phyloP scores from a whole-genome alignment of 768 basidiomycete species.

The Rubroboletus satanas region DNA sequence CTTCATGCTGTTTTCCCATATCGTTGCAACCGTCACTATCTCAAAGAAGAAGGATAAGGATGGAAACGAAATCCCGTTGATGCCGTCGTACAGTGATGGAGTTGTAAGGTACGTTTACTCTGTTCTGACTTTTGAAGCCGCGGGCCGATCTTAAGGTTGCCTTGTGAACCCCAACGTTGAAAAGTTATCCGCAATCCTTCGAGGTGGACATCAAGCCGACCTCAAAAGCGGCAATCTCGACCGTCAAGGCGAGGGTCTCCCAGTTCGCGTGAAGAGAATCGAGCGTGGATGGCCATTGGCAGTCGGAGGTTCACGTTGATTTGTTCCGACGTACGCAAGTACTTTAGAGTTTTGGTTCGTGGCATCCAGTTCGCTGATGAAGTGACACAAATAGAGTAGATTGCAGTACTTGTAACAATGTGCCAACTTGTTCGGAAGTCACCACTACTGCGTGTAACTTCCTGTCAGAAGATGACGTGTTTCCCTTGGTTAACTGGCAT shows the following conservation, averaged over 20 bases:
- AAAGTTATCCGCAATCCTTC: conserved; percentile 10
- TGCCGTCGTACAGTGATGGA: conserved; percentile 1
- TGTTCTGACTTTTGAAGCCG: background rate
- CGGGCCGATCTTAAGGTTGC: background rate
- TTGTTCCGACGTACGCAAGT: background rate
- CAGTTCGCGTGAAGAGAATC: background rate
- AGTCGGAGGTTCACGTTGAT: background rate
- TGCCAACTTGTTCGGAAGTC: too few species aligned
- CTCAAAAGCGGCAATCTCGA: conserved; percentile 7
- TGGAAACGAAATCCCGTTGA: conserved; percentile 7
- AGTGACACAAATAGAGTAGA: too few species aligned
- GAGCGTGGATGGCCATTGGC: background rate
- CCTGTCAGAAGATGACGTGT: too few species aligned
- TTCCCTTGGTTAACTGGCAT: too few species aligned
- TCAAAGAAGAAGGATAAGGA: conserved; percentile 5
- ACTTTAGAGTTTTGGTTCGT: background rate
- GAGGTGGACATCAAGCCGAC: conserved; percentile 9
- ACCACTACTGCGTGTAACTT: too few species aligned
- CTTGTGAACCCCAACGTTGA: background rate
- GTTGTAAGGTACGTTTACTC: conserved; percentile 5
- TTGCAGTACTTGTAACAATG: too few species aligned
- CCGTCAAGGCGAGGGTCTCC: conserved; percentile 5
- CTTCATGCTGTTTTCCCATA: conserved; percentile 7
- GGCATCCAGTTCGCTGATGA: too few species aligned
- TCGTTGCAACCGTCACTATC: conserved; percentile 6